Base-by-base conservation (phyloP, 805 yeast species). In the Lachancea nothofagi region DNA sequence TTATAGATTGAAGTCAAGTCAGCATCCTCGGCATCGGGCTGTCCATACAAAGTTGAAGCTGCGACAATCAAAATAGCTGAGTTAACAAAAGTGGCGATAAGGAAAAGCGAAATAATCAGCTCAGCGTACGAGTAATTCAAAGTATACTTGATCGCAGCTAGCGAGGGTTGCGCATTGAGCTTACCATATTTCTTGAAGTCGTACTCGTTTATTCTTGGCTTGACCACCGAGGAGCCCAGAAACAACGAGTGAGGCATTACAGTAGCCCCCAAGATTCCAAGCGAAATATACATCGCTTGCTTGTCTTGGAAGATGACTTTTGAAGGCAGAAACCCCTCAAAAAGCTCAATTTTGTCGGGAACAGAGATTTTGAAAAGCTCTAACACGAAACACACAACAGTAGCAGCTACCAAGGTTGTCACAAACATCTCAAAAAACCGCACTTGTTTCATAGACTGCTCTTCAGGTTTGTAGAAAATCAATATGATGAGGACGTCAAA, bases 241-340 rank as follows among this genome's bases (percentile, higher is more conserved):
- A 83, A 86, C 36, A 88, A 65, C 1, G 89, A 80, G 55, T 88
- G 96, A 2, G 96, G 96, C 96, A 88, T 88, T 18, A 88, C 96
- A 0, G 96, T 88, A 8, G 96, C 96, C 18, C 96, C 96, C 39
- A 87, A 68, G 35, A 88, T 84, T 19, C 95, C 96, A 49, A 89
- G 69, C 18, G 90, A 77, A 15, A 86, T 65, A 54, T 80, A 87
- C 21, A 84, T 62, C 0, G 95, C 93, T 54, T 73, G 78, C 53
- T 72, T 76, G 47, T 78, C 83, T 50, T 78, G 78, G 20, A 67
- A 62, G 40, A 77, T 68, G 38, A 77, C 70, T n/a, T 56, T 62
- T 8, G 77, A 71, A 0, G 97, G 97, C 14, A 86, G 53, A 50
- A 81, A 84, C 0, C 95, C 95, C 48, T 65, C 61, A 36, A 75